phyloP scores from a whole-genome alignment of 2,329 filamentous ascomycete genomes.

The Penicillium sp. region DNA sequence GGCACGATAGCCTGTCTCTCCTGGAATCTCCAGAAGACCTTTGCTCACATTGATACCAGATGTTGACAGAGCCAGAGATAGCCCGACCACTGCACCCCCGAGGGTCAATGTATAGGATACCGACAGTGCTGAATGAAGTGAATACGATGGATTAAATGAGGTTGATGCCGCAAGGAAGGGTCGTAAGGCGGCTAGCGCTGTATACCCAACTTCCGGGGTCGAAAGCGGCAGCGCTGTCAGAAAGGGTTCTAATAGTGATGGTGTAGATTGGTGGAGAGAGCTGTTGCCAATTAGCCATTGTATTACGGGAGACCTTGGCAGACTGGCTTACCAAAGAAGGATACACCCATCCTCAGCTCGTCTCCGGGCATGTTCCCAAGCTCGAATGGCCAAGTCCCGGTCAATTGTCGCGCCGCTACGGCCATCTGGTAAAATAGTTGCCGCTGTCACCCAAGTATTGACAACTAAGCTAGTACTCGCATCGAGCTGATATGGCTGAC shows the following conservation, averaged over 20 bases:
- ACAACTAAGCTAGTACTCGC: constrained; percentile 88
- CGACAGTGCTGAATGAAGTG: constrained; percentile 76
- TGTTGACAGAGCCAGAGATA: constrained; percentile 75
- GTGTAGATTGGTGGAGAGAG: constrained; percentile 83
- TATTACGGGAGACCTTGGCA: background rate
- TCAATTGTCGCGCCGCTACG: constrained; percentile 77
- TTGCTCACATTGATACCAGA: constrained; percentile 82
- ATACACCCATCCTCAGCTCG: constrained; percentile 95
- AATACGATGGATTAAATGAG: constrained; percentile 81
- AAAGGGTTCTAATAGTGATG: constrained; percentile 80
- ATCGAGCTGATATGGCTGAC: constrained; percentile 82
- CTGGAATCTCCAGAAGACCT: constrained; percentile 77
- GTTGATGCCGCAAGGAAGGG: constrained; percentile 88
- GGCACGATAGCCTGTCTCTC: constrained; percentile 78
- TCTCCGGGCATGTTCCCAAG: constrained; percentile 94
- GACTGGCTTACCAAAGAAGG: constrained; percentile 69
- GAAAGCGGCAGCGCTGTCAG: constrained; percentile 76
- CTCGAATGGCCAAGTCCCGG: constrained; percentile 70
- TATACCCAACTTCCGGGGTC: constrained; percentile 73
- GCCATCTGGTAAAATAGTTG: constrained; percentile 68
- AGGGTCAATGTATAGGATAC: constrained; percentile 81
- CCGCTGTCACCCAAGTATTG: constrained; percentile 90
- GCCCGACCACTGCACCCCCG: constrained; percentile 72
- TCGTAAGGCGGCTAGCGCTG: constrained; percentile 75
- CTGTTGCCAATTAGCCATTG: constrained; percentile 46